phyloP scores from a whole-genome alignment of 2,329 filamentous ascomycete genomes.

The Nectriaceae sp. region DNA sequence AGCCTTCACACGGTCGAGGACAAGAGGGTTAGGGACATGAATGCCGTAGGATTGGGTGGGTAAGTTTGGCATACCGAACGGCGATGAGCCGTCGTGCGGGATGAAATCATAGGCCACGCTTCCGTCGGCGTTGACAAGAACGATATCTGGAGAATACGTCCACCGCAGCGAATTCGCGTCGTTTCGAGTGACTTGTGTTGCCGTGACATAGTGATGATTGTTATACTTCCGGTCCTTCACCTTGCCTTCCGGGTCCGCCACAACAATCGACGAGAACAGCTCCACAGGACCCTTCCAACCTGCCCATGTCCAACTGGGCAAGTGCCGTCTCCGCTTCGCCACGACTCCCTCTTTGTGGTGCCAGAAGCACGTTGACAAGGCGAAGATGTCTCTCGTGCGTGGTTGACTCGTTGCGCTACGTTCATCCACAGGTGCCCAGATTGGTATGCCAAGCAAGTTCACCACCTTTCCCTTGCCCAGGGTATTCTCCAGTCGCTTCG shows the following conservation, averaged over 20 bases:
- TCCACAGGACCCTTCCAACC: slow-evolving; percentile 38
- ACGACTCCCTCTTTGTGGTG: slow-evolving; percentile 32
- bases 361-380: slow-evolving; percentile 38
- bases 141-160: slow-evolving; percentile 37
- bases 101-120: slow-evolving; percentile 36
- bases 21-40: slow-evolving; percentile 35
- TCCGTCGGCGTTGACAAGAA: slow-evolving; percentile 31
- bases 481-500: slow-evolving; percentile 33
- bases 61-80: slow-evolving; percentile 22
- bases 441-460: slow-evolving; percentile 33
- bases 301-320: slow-evolving; percentile 41
- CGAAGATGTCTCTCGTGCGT: slow-evolving; percentile 35
- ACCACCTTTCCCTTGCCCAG: slow-evolving; percentile 32
- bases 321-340: slow-evolving; percentile 29
- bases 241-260: slow-evolving; percentile 33
- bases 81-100: slow-evolving; percentile 6
- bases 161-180: slow-evolving; percentile 32
- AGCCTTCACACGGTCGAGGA: slow-evolving; percentile 37
- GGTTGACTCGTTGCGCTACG: slow-evolving; percentile 20
- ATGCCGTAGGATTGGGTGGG: slow-evolving; percentile 30
- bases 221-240: slow-evolving; percentile 32
- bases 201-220: slow-evolving; percentile 38
- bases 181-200: slow-evolving; percentile 36
- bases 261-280: slow-evolving; percentile 34
- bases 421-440: slow-evolving; percentile 29